Evolutionary conservation across 805 yeast genomes (phyloP).

Genomic region (Nakazawaea ambrosiae): DNA sequence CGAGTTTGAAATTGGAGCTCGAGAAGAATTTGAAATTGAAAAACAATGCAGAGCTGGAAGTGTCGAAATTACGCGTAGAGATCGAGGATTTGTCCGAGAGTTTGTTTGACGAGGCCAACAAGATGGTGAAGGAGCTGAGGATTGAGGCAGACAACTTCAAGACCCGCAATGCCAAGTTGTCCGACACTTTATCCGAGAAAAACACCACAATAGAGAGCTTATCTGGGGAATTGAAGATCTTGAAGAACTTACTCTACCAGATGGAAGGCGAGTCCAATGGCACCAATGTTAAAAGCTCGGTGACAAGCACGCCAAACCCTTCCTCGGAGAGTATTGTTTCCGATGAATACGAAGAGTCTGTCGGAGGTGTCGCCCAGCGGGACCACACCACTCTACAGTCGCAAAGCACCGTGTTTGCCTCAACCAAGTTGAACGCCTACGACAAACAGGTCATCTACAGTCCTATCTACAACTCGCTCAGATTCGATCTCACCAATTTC

Average conservation of each 20-base stretch:
- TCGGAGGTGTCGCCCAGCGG: not conserved
- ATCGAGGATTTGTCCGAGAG: constrained; percentile 76
- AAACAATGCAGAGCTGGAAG: constrained; percentile 50
- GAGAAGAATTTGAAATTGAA: constrained; percentile 23
- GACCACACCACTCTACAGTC: constrained; percentile 8
- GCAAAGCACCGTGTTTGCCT: constrained; percentile 9
- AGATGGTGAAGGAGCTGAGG: constrained; percentile 76
- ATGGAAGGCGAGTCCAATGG: constrained; percentile 44
- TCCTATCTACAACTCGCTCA: constrained; percentile 24
- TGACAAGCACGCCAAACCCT: constrained; percentile 10
- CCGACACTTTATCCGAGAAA: constrained; percentile 55
- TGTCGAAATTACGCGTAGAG: constrained; percentile 55
- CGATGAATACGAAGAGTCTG: not conserved
- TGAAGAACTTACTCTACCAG: constrained; percentile 53
- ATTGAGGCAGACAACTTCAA: constrained; percentile 55
- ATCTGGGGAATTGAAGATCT: constrained; percentile 58
- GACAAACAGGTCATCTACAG: constrained; percentile 21
- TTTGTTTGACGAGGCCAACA: constrained; percentile 76
- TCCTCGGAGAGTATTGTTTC: constrained; percentile 3
- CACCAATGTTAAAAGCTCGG: constrained; percentile 13
- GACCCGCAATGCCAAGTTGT: constrained; percentile 48
- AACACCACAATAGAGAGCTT: constrained; percentile 59
- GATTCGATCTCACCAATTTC: constrained; percentile 39
- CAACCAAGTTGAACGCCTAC: constrained; percentile 13
- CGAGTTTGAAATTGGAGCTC: constrained; percentile 19